Evolutionary conservation across 768 basidiomycete genomes (phyloP), one percentile per base, ranked within the genome.

Genomic region (Dendrothele bispora): DNA sequence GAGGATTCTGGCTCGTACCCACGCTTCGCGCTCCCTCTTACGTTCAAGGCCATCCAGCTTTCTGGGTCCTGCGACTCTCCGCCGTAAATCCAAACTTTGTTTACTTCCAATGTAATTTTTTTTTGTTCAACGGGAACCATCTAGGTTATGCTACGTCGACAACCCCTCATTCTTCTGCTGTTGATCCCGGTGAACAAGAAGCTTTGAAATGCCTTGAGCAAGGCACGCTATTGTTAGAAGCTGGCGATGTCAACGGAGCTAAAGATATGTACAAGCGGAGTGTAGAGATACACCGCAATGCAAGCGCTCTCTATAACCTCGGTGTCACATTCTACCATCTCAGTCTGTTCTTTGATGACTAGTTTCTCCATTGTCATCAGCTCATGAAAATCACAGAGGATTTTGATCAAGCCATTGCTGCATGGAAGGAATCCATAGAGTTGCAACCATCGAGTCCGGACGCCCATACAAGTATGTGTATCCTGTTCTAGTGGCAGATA

Each of bases 301-400:
- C 89, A 8, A 88, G 86, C 63, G 84, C 87, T 11, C 75, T 93
- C 30, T 93, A 92, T 68, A 93, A 93, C 62, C 77, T 92, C 12
- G 91, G 91, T 35, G 91, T 93, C 25, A 91, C 91, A 4, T 84
- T 90, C 60, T 93, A 92, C 63, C 91, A 93, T 64, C 78, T 92
- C 39, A 91, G 90, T 92, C 62, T 49, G 83, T 74, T 44, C 20
- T 49, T 39, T 14, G 51, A 34, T 46, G 54, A 40, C 30, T 22
- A 43, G 38, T 39, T 50, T n/a, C 40, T 39, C 36, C 38, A 40
- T 54, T 56, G 55, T 56, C 30, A 27, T 30, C 47, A 39, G 51
- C 38, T 39, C 47, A 52, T 36, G 48, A 42, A 32, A 48, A 28
- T 12, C 20, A 10, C 58, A 94, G 91, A 92, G 80, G 88, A 93